These are phyloP conservation scores for Corymbia citriodora DNA, from an alignment of 441 rosid genomes.

Conservation along the genomic window DNA sequence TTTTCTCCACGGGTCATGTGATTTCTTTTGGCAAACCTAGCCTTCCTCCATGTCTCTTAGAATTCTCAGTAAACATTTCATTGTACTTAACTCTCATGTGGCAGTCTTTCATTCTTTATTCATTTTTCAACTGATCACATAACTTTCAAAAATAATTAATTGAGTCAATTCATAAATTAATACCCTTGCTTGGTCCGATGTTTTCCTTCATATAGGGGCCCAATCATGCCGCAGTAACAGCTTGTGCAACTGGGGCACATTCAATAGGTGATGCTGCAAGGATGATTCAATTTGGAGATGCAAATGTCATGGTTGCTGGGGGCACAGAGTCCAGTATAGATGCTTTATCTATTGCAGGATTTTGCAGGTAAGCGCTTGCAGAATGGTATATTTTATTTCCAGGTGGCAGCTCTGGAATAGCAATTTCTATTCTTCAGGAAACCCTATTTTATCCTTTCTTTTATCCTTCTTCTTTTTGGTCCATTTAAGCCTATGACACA, in stretches of 20 bases:
- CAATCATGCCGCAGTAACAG: constrained; percentile 98
- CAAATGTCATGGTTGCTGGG: constrained; percentile 95
- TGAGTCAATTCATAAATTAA: not conserved
- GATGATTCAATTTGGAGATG: constrained; percentile 95
- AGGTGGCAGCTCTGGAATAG: not conserved
- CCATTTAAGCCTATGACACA: not conserved
- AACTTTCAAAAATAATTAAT: not conserved
- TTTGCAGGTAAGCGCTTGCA: constrained; percentile 54
- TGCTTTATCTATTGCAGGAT: constrained; percentile 93
- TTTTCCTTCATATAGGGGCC: constrained; percentile 65
- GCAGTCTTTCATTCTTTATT: not conserved
- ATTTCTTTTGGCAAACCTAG: not conserved
- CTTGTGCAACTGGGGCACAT: constrained; percentile 97
- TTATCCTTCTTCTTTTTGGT: not conserved
- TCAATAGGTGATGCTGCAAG: constrained; percentile 95
- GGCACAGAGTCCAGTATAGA: constrained; percentile 97
- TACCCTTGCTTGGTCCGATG: constrained; percentile 4
- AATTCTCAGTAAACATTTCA: not conserved
- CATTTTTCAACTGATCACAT: not conserved
- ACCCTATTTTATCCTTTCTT: not conserved
- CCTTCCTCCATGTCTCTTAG: not conserved
- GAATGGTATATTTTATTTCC: not conserved
- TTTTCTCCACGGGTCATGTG: not conserved
- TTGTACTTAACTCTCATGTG: not conserved
- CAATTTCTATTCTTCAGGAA: not conserved